phyloP scores from a whole-genome alignment of 257 asterid genomes.

The Scutellaria minor region DNA sequence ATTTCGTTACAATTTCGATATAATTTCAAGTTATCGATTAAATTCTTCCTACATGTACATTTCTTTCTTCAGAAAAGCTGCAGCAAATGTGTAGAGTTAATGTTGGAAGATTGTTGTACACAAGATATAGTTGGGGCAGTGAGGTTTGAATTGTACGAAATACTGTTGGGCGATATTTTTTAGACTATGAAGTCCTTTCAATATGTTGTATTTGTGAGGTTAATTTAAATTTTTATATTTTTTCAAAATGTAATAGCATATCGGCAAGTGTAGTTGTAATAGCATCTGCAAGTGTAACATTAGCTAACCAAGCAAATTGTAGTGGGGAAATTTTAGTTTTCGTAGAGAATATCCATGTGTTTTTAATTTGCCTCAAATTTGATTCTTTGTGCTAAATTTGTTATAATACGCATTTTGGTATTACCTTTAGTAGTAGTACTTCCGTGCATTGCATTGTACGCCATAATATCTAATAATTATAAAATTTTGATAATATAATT shows the following conservation, averaged over 20 bases:
- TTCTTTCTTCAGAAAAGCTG: conserved; percentile 35
- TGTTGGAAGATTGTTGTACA: conserved; percentile 28
- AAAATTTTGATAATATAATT: too few relatives aligned
- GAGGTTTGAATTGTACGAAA: conserved; percentile 25
- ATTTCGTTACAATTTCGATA: too few relatives aligned
- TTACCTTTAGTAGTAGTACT: too few relatives aligned
- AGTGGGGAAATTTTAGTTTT: not conserved
- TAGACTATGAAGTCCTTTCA: conserved; percentile 11
- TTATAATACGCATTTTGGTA: too few relatives aligned
- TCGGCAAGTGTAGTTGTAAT: conserved; percentile 14
- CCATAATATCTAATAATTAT: too few relatives aligned
- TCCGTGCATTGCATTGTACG: too few relatives aligned
- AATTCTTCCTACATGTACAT: not conserved
- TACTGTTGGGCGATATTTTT: conserved; percentile 6
- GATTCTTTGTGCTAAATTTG: too few relatives aligned
- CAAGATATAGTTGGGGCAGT: conserved; percentile 22
- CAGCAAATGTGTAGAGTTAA: conserved; percentile 28
- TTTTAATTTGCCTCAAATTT: too few relatives aligned
- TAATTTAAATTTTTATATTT: not conserved
- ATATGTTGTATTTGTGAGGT: conserved; percentile 27
- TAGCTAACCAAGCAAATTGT: conserved; percentile 12
- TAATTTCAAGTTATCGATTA: too few relatives aligned
- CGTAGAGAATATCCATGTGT: too few relatives aligned
- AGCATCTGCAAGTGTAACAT: conserved; percentile 39
- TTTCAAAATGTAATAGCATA: not conserved